Conservation (phyloP, 371 early-diverging fungal genomes). For the Mycotypha africana region DNA sequence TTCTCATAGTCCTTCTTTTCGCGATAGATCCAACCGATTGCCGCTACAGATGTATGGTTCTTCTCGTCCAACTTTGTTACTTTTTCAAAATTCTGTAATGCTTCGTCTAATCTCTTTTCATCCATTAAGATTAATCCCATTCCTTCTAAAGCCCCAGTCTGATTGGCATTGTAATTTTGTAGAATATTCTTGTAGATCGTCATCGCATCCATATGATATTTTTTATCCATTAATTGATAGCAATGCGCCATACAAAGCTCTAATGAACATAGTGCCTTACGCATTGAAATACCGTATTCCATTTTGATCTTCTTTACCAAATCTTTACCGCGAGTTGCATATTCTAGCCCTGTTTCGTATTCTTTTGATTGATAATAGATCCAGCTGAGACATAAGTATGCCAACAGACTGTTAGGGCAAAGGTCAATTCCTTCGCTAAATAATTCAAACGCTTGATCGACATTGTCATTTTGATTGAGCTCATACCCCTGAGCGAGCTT, state of each 20-base stretch:
- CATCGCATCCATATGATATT: conserved; percentile 46
- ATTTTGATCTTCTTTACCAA: conserved; percentile 25
- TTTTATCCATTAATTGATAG: conserved; percentile 49
- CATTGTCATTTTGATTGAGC: conserved; percentile 31
- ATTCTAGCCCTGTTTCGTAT: conserved; percentile 57
- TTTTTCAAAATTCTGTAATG: conserved; percentile 44
- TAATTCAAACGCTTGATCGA: conserved; percentile 43
- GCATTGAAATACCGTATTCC: conserved; percentile 28
- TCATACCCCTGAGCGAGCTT: conserved; percentile 47
- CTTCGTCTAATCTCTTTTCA: conserved; percentile 48
- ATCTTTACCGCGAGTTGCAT: conserved; percentile 49
- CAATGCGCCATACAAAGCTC: conserved; percentile 63
- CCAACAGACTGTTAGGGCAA: conserved; percentile 40
- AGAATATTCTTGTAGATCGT: conserved; percentile 52
- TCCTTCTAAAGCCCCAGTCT: conserved; percentile 49
- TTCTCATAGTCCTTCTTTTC: conserved; percentile 44
- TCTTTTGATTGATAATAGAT: conserved; percentile 49
- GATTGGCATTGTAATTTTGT: conserved; percentile 26
- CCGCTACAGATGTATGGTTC: conserved; percentile 46
- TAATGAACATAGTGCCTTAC: conserved; percentile 48
- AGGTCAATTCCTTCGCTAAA: conserved; percentile 46
- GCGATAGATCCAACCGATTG: conserved; percentile 63
- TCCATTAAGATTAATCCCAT: conserved; percentile 27
- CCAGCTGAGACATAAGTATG: conserved; percentile 49
- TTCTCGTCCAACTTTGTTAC: conserved; percentile 39